Percentiles rank a stretch among this genome's conserved stretches.
Evolutionary conservation across 2,329 filamentous ascomycete species (phyloP).

Genomic region (Ciborinia camelliae): DNA sequence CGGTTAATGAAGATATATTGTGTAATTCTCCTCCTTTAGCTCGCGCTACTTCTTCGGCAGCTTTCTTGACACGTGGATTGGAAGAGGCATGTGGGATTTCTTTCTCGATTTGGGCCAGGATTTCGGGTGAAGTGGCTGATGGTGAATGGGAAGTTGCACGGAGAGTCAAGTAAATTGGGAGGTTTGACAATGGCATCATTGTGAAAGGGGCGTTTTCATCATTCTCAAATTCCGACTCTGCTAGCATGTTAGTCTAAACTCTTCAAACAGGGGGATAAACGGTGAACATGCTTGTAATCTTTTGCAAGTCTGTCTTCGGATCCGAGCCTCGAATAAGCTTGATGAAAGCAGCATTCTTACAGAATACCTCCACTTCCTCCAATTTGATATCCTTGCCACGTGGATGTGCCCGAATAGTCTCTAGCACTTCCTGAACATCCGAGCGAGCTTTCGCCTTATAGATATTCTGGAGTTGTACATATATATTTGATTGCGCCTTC

Average conservation of each 20-base stretch:
- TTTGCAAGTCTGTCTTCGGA: conserved; percentile 24
- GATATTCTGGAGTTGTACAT: conserved; percentile 85
- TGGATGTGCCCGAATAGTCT: conserved; percentile 53
- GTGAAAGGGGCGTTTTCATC: conserved; percentile 48
- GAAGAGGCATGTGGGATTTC: conserved; percentile 47
- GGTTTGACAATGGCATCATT: conserved; percentile 49
- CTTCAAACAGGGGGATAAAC: background rate
- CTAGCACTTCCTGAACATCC: conserved; percentile 73
- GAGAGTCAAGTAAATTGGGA: conserved; percentile 68
- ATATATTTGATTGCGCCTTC: conserved; percentile 90
- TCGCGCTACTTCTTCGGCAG: conserved; percentile 66
- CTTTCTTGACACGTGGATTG: conserved; percentile 50
- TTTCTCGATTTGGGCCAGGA: conserved; percentile 47
- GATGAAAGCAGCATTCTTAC: conserved; percentile 91
- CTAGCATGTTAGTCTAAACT: conserved; percentile 32
- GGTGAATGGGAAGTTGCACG: conserved; percentile 49
- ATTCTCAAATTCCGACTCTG: conserved; percentile 53
- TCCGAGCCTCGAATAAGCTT: conserved; percentile 66
- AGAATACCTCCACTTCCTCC: conserved; percentile 83
- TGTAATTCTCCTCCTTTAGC: conserved; percentile 84
- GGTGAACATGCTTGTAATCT: conserved; percentile 30
- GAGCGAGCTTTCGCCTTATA: conserved; percentile 85
- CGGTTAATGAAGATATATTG: conserved; percentile 82
- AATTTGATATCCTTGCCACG: conserved; percentile 56
- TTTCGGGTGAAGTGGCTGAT: conserved; percentile 49